Evolutionary conservation across 306 rosid genomes (phyloP), one percentile per base, ranked within the genome.

Genomic region (Vigna trinervia): DNA sequence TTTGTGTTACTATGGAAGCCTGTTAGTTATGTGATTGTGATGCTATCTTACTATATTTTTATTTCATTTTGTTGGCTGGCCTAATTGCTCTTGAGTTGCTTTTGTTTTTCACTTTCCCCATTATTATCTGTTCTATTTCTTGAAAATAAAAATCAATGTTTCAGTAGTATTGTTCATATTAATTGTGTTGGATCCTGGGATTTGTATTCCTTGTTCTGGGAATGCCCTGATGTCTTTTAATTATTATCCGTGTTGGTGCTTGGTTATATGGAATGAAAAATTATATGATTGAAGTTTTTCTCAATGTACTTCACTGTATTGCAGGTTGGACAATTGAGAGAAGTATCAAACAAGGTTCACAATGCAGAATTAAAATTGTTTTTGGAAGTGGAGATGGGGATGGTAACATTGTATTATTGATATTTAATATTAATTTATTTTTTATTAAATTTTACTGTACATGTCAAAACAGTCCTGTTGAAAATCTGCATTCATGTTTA

Each of bases 291-390:
- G 67, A 82, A 51, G 34, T 54, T 65, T 38, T 41, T 64, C 65
- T 76, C 23, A 26, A n/a, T 78, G 52, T 45, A 38, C 69, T 34
- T 65, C 73, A 38, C 48, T 46, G 8, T 65, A 38, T 84, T 74
- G 58, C 80, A 85, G 88, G 85, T 85, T 13, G 88, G 88, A 63
- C 85, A 85, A 53, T 56, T 85, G 78, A 74, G 83, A 80, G 85
- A 85, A 57, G 83, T 81, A 52, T 81, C 88, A 54, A 77, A 81
- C 78, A 78, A 78, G 71, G 85, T 73, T 81, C 83, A 78, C 71
- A 85, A 81, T 73, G 85, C 83, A 73, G 85, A 85, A 73, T 69
- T 85, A 2, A 81, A 78, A 57, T 69, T 85, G 78, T 85, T 85
- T 74, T 74, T 85, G 81, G 88, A 85, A 75, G 83, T 81, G 52